Conservation (phyloP, 116 monocot genomes). For the Trichopus zeylanicus region DNA sequence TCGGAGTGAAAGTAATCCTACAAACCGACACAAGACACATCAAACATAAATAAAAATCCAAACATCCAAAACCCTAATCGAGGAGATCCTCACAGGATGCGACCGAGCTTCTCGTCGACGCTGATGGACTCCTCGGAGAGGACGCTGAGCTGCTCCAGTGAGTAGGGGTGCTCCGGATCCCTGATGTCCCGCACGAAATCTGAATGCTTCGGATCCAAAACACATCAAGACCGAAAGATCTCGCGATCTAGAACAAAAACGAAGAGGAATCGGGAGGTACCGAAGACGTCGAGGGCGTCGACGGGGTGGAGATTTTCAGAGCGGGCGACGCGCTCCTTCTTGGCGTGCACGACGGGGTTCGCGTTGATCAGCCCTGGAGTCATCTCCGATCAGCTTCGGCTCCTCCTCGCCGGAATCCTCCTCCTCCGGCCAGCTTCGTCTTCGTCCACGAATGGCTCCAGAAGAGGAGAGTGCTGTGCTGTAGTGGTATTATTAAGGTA, state of each 20-base stretch:
- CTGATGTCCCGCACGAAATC: slow-evolving; percentile 76
- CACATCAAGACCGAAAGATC: no score
- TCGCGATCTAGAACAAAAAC: no score
- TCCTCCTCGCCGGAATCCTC: no score
- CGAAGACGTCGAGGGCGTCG: slow-evolving; percentile 52
- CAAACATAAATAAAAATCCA: no score
- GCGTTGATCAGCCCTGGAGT: slow-evolving; percentile 75
- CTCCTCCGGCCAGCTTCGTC: no score
- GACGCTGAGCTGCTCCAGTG: slow-evolving; percentile 83
- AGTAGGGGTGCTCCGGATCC: slow-evolving; percentile 92
- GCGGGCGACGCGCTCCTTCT: slow-evolving; percentile 39
- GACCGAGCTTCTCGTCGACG: slow-evolving; percentile 66
- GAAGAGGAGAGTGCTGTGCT: no score
- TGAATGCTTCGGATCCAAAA: no score
- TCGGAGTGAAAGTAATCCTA: slow-evolving; percentile 78
- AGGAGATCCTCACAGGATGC: slow-evolving; percentile 67
- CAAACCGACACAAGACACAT: no score
- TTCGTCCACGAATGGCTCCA: no score
- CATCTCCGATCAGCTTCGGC: no score
- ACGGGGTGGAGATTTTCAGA: slow-evolving; percentile 28
- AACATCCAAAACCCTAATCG: no score
- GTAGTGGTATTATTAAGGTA: no score
- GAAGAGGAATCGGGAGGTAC: slow-evolving; percentile 12
- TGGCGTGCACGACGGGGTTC: slow-evolving; percentile 69
- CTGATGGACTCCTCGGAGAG: slow-evolving; percentile 74